Evolutionary conservation across 2,329 filamentous ascomycete species (phyloP).

Genomic region (Arthrobotrys sinensis): DNA sequence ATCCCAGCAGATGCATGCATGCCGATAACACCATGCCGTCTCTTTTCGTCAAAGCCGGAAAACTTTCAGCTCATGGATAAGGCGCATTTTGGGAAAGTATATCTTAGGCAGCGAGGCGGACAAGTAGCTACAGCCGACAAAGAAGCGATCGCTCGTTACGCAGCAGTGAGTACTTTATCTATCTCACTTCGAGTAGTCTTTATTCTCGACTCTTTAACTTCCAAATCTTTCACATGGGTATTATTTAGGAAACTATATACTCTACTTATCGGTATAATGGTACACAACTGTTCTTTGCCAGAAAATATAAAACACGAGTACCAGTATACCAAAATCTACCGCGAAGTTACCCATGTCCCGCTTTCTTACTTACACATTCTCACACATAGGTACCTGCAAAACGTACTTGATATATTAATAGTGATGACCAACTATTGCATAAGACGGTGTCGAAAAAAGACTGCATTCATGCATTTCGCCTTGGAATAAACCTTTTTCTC

Average conservation of each 20-base stretch:
- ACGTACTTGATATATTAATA: slow-evolving; percentile 34
- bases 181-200: not conserved
- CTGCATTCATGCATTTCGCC: slow-evolving; percentile 7
- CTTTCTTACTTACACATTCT: slow-evolving; percentile 29
- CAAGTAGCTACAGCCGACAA: slow-evolving; percentile 44
- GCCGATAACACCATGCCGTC: slow-evolving; percentile 58
- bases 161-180: slow-evolving; percentile 4
- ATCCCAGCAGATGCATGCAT: slow-evolving; percentile 58
- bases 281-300: not conserved
- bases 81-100: slow-evolving; percentile 20
- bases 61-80: slow-evolving; percentile 26
- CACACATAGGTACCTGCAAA: slow-evolving; percentile 33
- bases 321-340: not conserved
- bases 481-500: slow-evolving; percentile 24
- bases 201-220: not conserved
- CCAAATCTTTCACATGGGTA: slow-evolving; percentile 19
- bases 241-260: slow-evolving; percentile 1
- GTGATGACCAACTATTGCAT: slow-evolving; percentile 41
- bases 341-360: slow-evolving; percentile 21
- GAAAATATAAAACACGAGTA: not conserved
- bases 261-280: not conserved
- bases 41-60: slow-evolving; percentile 51
- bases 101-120: slow-evolving; percentile 24
- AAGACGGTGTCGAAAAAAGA: slow-evolving; percentile 23
- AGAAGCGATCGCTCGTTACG: slow-evolving; percentile 2